Base-by-base conservation (phyloP, 495 filamentous ascomycete genomes). In the Neurospora sp. region DNA sequence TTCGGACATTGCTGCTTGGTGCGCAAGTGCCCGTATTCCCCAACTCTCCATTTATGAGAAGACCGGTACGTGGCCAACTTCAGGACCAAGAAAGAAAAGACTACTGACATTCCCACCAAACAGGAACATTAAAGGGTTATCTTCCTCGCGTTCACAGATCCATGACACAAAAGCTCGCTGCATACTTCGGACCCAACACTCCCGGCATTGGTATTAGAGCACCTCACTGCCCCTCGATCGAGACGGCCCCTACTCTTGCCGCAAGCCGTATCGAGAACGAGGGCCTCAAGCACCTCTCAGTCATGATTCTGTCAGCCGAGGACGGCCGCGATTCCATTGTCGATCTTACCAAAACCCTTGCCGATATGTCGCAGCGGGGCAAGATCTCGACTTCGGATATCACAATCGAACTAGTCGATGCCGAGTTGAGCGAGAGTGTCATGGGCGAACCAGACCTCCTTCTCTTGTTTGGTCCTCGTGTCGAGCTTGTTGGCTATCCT, bases 301-400 rank as follows among this genome's bases (percentile, higher is more conserved):
- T 97, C n/a, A 85, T 97, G n/a, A 89, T 99, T 39, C 85, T 99
- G 48, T 95, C 93, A 40, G 88, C 91, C 31, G 91, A 93, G 44
- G 96, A 98, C 78, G 94, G 95, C 40, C 91, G 94, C 44, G 92
- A 96, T 77, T 97, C 95, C 11, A 86, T 99, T 71, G 94, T 98
- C 11, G 96, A 98, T 81, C 87, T 99, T 37, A 98, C 96, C 59
- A 96, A 94, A 78, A 98, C 96, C 4, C 85, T 99, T 10, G 88
- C 94, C 7, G 93, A 97, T 76, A 97, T 99, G 95, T 89, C 93
- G 5, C 96, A 99, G 83, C 89, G 91, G 72, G 90, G 90, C 69
- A 97, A 97, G 81, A 82, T 99, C 27, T 87, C 87, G 3, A 84
- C 91, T 0, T 82, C 87, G 20, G 94, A 99, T 79, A 94, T 99